phyloP scores from a whole-genome alignment of 2,329 filamentous ascomycete species.

The Alternaria conjuncta region DNA sequence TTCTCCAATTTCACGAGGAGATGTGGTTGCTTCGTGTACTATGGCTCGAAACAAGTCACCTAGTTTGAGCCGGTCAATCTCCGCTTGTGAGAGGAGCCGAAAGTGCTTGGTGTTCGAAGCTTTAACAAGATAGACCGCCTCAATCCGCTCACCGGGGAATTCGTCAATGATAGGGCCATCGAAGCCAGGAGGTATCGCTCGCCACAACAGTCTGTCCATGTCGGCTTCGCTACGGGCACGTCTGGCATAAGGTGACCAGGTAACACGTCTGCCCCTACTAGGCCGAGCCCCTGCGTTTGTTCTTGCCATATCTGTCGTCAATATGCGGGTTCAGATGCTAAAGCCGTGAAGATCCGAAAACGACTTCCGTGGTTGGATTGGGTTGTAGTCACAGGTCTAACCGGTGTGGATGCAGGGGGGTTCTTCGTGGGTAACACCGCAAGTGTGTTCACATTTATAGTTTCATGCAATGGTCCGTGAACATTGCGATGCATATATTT shows the following conservation, averaged over 20 bases:
- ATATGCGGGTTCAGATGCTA: neutral
- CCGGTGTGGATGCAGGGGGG: neutral
- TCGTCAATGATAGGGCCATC: neutral
- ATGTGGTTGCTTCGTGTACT: neutral
- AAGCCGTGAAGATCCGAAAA: neutral
- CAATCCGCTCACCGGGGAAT: neutral
- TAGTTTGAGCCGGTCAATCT: neutral
- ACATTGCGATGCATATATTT: neutral
- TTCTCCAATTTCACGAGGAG: neutral
- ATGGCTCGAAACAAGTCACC: neutral
- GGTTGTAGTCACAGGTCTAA: neutral
- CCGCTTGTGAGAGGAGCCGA: neutral
- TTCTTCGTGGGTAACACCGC: neutral
- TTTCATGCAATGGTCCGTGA: neutral
- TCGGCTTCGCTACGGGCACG: neutral
- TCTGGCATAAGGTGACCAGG: neutral
- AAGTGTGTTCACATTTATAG: neutral
- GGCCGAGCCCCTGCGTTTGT: neutral
- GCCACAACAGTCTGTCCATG: neutral
- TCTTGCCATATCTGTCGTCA: neutral
- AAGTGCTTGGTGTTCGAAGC: neutral
- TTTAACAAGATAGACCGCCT: neutral
- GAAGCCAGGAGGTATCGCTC: neutral
- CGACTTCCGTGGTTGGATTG: neutral
- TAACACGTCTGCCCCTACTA: neutral